phyloP scores from a whole-genome alignment of 2,329 filamentous ascomycete species.

The Ophiostoma sp. region DNA sequence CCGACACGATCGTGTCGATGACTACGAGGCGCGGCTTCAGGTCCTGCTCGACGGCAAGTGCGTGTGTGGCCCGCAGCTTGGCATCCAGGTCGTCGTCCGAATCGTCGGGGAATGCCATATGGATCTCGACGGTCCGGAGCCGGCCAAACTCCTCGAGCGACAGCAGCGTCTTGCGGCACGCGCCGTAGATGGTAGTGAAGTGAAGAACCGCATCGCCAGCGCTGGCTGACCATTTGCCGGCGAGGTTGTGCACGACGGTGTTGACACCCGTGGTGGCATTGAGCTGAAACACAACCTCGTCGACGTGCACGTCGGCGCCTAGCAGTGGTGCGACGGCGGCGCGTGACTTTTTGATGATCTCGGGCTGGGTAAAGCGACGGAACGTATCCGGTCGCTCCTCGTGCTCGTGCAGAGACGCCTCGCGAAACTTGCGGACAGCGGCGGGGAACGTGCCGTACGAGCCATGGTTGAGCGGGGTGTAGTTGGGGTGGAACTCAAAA shows the following conservation, averaged over 20 bases:
- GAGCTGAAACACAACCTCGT: constrained; percentile 61
- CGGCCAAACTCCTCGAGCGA: not conserved
- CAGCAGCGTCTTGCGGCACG: constrained; percentile 4
- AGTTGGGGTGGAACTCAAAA: constrained; percentile 32
- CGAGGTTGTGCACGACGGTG: constrained; percentile 59
- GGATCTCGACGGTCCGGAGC: not conserved
- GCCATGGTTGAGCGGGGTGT: constrained; percentile 40
- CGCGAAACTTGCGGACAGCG: constrained; percentile 48
- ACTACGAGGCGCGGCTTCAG: constrained; percentile 3
- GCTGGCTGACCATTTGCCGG: constrained; percentile 21
- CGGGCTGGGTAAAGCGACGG: constrained; percentile 54
- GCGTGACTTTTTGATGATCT: constrained; percentile 52
- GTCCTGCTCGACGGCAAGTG: not conserved
- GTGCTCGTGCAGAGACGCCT: constrained; percentile 47
- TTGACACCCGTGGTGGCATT: constrained; percentile 68
- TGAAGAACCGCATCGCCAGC: constrained; percentile 1
- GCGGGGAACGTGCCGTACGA: constrained; percentile 64
- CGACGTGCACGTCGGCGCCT: constrained; percentile 36
- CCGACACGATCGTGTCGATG: not conserved
- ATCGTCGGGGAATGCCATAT: not conserved
- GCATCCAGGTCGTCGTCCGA: constrained; percentile 1
- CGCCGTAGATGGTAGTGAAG: constrained; percentile 4
- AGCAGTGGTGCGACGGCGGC: constrained; percentile 53
- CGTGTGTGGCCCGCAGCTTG: constrained; percentile 5
- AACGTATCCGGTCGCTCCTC: constrained; percentile 62